These are phyloP conservation scores for Hypoxylon rickii DNA, from an alignment of 495 filamentous ascomycete species.

Conservation along the genomic window DNA sequence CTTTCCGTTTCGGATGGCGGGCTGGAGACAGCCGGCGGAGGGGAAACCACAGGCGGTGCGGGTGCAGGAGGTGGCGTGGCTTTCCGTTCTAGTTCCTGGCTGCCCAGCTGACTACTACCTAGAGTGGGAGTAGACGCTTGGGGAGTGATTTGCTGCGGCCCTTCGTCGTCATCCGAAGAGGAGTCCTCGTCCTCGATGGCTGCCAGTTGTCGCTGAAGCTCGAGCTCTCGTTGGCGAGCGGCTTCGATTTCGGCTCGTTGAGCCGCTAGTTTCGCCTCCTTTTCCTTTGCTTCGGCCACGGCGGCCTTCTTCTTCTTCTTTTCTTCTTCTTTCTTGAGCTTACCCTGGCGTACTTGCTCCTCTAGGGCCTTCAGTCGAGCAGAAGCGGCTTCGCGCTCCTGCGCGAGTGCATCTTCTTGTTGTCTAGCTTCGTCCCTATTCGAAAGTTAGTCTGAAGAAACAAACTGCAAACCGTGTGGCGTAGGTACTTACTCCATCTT, in stretches of 20 bases:
- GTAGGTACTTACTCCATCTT: constrained; percentile 81
- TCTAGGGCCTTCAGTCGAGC: constrained; percentile 86
- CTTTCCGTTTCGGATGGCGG: constrained; percentile 54
- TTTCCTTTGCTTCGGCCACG: constrained; percentile 81
- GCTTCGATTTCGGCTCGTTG: constrained; percentile 92
- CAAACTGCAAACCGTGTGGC: no score
- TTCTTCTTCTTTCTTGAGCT: constrained; percentile 96
- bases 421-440: constrained; percentile 72
- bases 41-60: constrained; percentile 45
- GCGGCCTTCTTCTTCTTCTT: constrained; percentile 89
- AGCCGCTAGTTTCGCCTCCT: constrained; percentile 80
- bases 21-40: constrained; percentile 48
- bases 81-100: constrained; percentile 58
- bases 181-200: constrained; percentile 74
- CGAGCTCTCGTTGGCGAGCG: constrained; percentile 83
- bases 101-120: constrained; percentile 53
- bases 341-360: constrained; percentile 90
- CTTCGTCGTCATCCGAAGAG: constrained; percentile 88
- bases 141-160: constrained; percentile 76
- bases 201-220: constrained; percentile 85
- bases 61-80: constrained; percentile 52
- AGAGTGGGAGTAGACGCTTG: constrained; percentile 81
- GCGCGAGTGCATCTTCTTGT: constrained; percentile 78
- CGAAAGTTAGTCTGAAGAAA: constrained; percentile 31
- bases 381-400: constrained; percentile 79